A percentile compares a stretch with the other conserved stretches of the same genome.
Conservation (phyloP, 208 protist genomes). For the Wallacemonas sp. region DNA sequence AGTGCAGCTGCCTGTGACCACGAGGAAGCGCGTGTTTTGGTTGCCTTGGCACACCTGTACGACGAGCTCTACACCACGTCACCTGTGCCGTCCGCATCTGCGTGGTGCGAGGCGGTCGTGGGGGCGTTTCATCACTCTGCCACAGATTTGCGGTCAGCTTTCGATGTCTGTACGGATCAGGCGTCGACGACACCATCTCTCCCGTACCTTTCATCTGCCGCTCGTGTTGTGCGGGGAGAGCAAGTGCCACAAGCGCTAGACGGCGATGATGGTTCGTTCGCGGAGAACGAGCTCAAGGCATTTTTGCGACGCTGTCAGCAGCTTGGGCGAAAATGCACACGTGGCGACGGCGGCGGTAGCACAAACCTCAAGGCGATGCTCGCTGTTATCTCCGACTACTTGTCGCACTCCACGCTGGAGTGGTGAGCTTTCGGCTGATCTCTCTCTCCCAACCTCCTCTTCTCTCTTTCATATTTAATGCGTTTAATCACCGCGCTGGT, state of each 20-base stretch:
- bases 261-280: conserved; percentile 58
- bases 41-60: conserved; percentile 31
- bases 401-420: conserved; percentile 17
- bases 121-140: neutral
- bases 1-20: neutral
- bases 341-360: neutral
- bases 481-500: no score
- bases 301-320: conserved; percentile 42
- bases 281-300: conserved; percentile 47
- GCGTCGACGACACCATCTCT: no score
- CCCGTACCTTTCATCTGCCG: neutral
- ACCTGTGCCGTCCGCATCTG: conserved; percentile 43
- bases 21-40: conserved; percentile 22
- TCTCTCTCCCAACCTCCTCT: neutral
- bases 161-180: conserved; percentile 16
- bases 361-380: conserved; percentile 19
- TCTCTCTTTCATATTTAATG: neutral
- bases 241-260: neutral
- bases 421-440: conserved; percentile 20
- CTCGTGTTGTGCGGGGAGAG: neutral
- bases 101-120: conserved; percentile 32
- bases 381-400: neutral
- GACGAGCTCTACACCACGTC: conserved; percentile 42
- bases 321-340: conserved; percentile 34
- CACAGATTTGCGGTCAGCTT: neutral